Evolutionary conservation across 106 monocot genomes (phyloP), one percentile per base, ranked within the genome.

Genomic region (Platanthera zijinensis): DNA sequence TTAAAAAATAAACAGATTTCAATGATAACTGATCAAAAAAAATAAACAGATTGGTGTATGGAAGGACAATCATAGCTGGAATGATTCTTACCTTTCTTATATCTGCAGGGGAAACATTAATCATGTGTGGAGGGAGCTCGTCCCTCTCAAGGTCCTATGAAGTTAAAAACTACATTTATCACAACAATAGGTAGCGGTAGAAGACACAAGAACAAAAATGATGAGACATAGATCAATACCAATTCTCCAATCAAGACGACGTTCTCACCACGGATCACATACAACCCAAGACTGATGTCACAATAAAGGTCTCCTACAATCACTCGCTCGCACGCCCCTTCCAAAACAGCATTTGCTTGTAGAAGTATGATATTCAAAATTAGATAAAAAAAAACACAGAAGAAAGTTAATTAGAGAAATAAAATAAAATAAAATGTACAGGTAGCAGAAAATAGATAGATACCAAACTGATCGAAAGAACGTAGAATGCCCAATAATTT

Each of bases 401-500:
- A 39, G 39, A 39, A 39, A 39, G 39, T 39, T 10, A 12, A 12
- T 28, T 12, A 62, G 50, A 19, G 21, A 5, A 72, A 72, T 50
- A 71, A 22, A 72, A 21, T 50, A 18, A 50, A 51, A 71, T 3
- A 10, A 9, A 48, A 57, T 2, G 5, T 14, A 76, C 21, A 3
- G 30, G 25, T 75, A n/a, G 48, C 51, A 52, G 30, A 48, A 18
- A 70, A 52, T 10, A 68, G 48, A 73, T 47, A 53, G 8, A 67
- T 94, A 99, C 97, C 97, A 87, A 92, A 99, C 83, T 99, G 97
- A 76, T 99, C 97, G 74, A 99, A 99, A 39, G 97, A 99, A 50
- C 97, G 92, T 56, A 99, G 94, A 74, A 94, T 92, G 70, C 97
- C 97, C 57, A 99, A 75, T 73, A 99, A 86, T 78, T 99, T 99